Evolutionary conservation across 1,284 basidiomycete species (phyloP).

Genomic region (Hymenochaete sp.): DNA sequence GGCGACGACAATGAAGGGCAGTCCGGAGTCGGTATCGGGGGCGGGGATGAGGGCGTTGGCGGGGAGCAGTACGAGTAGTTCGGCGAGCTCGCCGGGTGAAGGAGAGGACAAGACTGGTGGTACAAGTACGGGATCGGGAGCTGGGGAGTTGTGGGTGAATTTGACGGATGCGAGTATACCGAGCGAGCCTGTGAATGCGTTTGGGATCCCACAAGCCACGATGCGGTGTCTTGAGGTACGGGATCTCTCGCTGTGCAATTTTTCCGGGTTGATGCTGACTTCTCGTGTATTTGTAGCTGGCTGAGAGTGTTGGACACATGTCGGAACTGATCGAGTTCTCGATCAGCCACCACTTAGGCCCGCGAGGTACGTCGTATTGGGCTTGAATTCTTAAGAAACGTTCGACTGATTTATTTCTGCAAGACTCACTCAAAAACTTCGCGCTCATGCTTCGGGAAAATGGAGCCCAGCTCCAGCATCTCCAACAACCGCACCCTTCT

Average conservation of each 20-base stretch:
- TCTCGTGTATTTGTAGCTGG: conserved; percentile 36
- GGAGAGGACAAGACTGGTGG: conserved; percentile 8
- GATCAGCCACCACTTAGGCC: conserved; percentile 44
- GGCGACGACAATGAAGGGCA: conserved; percentile 23
- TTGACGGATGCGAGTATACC: conserved; percentile 58
- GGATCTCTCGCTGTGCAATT: conserved; percentile 7
- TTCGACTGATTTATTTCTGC: not conserved
- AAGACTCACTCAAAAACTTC: conserved; percentile 37
- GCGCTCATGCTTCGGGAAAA: conserved; percentile 39
- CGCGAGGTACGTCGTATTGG: conserved; percentile 42
- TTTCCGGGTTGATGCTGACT: conserved; percentile 5
- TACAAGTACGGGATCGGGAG: conserved; percentile 22
- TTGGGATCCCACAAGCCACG: conserved; percentile 76
- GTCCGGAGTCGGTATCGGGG: conserved; percentile 1
- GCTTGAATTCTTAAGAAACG: not conserved
- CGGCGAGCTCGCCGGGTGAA: not conserved
- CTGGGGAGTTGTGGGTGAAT: conserved; percentile 43
- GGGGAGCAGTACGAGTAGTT: conserved; percentile 5
- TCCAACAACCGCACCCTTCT: conserved; percentile 2
- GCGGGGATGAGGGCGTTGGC: not conserved
- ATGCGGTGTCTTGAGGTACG: conserved; percentile 75
- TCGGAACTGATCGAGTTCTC: conserved; percentile 61
- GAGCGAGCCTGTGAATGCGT: conserved; percentile 71
- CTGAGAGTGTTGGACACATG: conserved; percentile 71
- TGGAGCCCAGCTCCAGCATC: conserved; percentile 17